Evolutionary conservation across 2,329 filamentous ascomycete species (phyloP), one percentile per base, ranked within the genome.

Genomic region (Huntiella decipiens): DNA sequence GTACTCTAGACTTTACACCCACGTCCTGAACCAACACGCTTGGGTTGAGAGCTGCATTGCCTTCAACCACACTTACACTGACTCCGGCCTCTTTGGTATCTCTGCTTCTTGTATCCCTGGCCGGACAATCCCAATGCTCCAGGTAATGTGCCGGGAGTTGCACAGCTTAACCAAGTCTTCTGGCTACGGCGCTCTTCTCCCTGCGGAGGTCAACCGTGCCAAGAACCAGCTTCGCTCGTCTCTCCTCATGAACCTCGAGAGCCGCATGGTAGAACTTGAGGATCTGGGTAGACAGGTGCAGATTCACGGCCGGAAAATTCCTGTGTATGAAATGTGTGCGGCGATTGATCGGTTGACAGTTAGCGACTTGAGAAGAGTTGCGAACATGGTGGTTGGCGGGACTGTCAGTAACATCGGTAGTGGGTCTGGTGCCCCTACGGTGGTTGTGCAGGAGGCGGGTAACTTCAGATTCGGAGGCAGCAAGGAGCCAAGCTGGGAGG

Each of bases 51-150:
- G 78, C 50, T 96, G 91, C 64, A 72, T 93, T 44, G 82, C 88
- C 28, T 96, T 96, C 68, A 96, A 96, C 69, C 87, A 96, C 68
- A 84, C 82, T 40, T 98, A 98, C 70, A 91, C 84, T 0, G 91
- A 98, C 62, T 87, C 81, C 5, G 91, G 91, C 3, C 74, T 98
- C 37, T 98, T 98, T 57, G 91, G 91, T 53, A 95, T 98, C 58
- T 80, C 82, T 1, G 82, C 85, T 0, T 80, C 80, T 22, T 98
- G 91, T 63, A 73, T 78, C 32, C 88, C 91, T 0, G 74, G 74
- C 33, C 76, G 81, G 51, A 83, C 87, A 0, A 70, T 74, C 3
- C 68, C 78, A 53, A 95, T 95, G 84, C 74, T 98, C 15, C 84
- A 95, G 56, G 84, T 93, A 54, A 93, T 95, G 76, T 95, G 87